phyloP scores from a whole-genome alignment of 768 basidiomycete genomes.

The Lentinula detonsa region DNA sequence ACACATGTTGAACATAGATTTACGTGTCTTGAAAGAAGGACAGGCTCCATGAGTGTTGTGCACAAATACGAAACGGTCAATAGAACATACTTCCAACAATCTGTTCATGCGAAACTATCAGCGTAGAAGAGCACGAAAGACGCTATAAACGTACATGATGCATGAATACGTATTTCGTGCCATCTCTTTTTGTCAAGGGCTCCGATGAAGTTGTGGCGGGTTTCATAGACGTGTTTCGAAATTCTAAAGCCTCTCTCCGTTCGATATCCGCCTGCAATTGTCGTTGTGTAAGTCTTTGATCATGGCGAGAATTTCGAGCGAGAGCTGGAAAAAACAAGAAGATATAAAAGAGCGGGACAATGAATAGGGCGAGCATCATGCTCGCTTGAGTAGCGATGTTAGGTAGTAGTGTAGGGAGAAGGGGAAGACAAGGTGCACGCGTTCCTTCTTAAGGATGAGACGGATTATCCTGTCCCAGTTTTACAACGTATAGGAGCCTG shows the following conservation, averaged over 20 bases:
- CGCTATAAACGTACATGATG: constrained; percentile 32
- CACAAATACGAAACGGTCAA: too few species aligned
- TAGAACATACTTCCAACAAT: constrained; percentile 42
- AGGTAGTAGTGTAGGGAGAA: not conserved
- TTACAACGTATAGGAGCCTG: not conserved
- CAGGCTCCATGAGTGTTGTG: not conserved
- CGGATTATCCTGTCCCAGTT: not conserved
- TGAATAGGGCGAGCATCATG: not conserved
- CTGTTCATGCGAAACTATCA: constrained; percentile 15
- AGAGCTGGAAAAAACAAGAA: not conserved
- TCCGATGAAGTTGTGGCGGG: not conserved
- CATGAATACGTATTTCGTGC: constrained; percentile 43
- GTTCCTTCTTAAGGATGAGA: not conserved
- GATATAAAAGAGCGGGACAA: not conserved
- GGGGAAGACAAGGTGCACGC: not conserved
- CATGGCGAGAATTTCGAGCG: not conserved
- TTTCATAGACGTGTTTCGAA: not conserved
- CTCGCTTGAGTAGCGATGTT: not conserved
- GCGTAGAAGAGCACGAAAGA: not conserved
- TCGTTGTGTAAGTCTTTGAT: not conserved
- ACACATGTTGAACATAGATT: constrained; percentile 7
- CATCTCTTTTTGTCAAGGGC: not conserved
- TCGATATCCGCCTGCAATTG: not conserved
- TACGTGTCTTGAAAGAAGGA: constrained; percentile 33
- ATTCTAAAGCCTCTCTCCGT: not conserved